These are phyloP conservation scores for Ceratocystis cubensis DNA, from an alignment of 2,329 filamentous ascomycete genomes.

Conservation along the genomic window DNA sequence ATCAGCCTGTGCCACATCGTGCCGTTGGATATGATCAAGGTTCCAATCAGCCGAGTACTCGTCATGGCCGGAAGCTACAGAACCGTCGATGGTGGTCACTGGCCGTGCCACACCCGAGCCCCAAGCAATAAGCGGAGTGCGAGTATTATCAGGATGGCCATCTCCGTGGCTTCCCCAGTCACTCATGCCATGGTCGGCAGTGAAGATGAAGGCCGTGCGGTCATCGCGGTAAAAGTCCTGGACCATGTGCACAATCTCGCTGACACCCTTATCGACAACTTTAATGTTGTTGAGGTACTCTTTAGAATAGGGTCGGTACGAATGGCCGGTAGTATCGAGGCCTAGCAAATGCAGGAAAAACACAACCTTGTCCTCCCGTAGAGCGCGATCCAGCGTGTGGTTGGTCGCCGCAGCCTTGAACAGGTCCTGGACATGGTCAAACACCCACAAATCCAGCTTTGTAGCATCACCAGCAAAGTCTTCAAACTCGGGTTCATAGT, in stretches of 20 bases:
- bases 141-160: constrained; percentile 91
- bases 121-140: constrained; percentile 87
- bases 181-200: constrained; percentile 97
- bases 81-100: constrained; percentile 37
- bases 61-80: constrained; percentile 67
- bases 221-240: constrained; percentile 74
- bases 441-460: constrained; percentile 84
- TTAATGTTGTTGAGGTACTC: constrained; percentile 94
- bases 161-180: constrained; percentile 99
- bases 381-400: constrained; percentile 54
- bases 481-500: constrained; percentile 72
- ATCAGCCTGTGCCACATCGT: constrained; percentile 90
- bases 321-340: constrained; percentile 80
- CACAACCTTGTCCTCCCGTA: constrained; percentile 75
- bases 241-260: constrained; percentile 68
- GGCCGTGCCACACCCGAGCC: constrained; percentile 80
- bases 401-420: constrained; percentile 73
- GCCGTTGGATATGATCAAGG: constrained; percentile 63
- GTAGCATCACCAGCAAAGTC: constrained; percentile 78
- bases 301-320: constrained; percentile 78
- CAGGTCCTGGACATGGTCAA: constrained; percentile 78
- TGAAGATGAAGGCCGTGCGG: constrained; percentile 90
- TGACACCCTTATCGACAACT: constrained; percentile 79
- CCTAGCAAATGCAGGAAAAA: constrained; percentile 94
- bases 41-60: constrained; percentile 86